phyloP scores from a whole-genome alignment of 306 rosid genomes.

The Inga laurina region DNA sequence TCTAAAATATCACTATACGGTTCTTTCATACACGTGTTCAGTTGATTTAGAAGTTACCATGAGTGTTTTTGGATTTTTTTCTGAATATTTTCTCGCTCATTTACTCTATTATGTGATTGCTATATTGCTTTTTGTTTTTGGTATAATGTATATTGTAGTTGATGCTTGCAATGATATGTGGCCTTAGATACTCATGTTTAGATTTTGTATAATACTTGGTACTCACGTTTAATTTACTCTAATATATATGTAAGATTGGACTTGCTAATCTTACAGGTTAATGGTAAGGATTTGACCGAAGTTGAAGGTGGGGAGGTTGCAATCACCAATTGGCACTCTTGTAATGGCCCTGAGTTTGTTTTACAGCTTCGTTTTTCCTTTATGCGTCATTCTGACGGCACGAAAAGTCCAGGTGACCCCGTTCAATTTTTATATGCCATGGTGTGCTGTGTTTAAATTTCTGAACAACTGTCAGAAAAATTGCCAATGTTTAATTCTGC shows the following conservation, averaged over 20 bases:
- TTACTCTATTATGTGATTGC: background rate
- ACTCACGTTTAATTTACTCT: background rate
- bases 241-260: background rate
- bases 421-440: background rate
- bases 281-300: constrained; percentile 55
- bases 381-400: background rate
- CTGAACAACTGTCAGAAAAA: constrained; percentile 3
- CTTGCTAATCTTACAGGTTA: constrained; percentile 45
- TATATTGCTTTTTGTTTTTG: background rate
- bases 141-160: background rate
- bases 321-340: constrained; percentile 60
- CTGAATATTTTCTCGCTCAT: background rate
- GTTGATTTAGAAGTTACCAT: background rate
- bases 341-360: constrained; percentile 69
- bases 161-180: background rate
- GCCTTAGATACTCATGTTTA: background rate
- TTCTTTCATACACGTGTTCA: background rate
- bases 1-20: background rate
- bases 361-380: constrained; percentile 48
- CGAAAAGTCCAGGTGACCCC: constrained; percentile 29
- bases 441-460: background rate
- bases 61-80: background rate
- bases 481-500: background rate
- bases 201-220: background rate
- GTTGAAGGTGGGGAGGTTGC: constrained; percentile 70